Conservation (phyloP, 805 yeast species). For the Jamesozyma rosinii region DNA sequence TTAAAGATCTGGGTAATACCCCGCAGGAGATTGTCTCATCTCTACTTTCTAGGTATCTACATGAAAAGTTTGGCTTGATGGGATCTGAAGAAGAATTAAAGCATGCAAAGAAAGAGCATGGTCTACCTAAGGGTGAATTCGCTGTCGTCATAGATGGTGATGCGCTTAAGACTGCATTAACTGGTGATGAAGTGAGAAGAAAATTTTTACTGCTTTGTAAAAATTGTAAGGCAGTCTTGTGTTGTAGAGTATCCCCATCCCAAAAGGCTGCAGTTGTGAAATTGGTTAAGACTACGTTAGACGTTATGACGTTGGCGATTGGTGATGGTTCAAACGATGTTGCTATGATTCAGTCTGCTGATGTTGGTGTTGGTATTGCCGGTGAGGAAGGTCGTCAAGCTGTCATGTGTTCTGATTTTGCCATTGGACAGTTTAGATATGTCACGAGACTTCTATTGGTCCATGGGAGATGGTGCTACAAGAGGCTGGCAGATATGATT, state of each 20-base stretch:
- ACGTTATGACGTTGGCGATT: slow-evolving; percentile 78
- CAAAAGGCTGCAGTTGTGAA: slow-evolving; percentile 78
- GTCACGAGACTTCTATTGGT: slow-evolving; percentile 56
- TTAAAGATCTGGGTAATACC: slow-evolving; percentile 34
- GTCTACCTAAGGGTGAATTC: slow-evolving; percentile 58
- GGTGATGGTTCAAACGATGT: slow-evolving; percentile 90
- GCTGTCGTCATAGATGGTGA: slow-evolving; percentile 78
- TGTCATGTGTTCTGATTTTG: slow-evolving; percentile 81
- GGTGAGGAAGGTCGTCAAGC: slow-evolving; percentile 92
- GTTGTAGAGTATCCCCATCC: slow-evolving; percentile 84
- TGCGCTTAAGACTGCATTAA: slow-evolving; percentile 51
- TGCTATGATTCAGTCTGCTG: slow-evolving; percentile 84
- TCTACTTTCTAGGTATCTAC: slow-evolving; percentile 44
- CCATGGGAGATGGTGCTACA: slow-evolving; percentile 84
- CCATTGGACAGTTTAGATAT: slow-evolving; percentile 76
- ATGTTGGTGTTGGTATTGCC: slow-evolving; percentile 82
- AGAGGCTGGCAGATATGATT: slow-evolving; percentile 73
- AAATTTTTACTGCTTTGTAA: slow-evolving; percentile 66
- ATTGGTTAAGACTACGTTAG: slow-evolving; percentile 61
- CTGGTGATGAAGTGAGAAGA: slow-evolving; percentile 36
- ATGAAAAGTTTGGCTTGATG: slow-evolving; percentile 47
- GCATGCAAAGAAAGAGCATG: slow-evolving; percentile 47
- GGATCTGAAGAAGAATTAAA: slow-evolving; percentile 53
- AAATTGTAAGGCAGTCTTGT: slow-evolving; percentile 71
- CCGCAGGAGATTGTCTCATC: slow-evolving; percentile 36